Base-by-base conservation (phyloP, 345 rosid genomes). In the Limnanthes douglasii region DNA sequence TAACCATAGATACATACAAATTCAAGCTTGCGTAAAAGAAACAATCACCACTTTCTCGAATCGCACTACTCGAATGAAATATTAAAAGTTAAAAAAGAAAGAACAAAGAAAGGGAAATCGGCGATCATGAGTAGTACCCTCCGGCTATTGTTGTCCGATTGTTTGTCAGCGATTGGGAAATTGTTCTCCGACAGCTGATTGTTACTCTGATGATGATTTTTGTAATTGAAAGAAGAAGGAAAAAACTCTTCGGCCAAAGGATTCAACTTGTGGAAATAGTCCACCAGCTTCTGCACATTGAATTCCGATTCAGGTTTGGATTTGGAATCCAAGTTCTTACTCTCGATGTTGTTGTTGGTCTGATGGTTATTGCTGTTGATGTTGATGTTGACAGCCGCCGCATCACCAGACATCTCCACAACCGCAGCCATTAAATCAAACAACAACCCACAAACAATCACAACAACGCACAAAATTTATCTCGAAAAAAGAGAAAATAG, bases 161-260 rank as follows among this genome's bases (percentile, higher is more conserved):
- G 43, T 50, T 62, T 56, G 31, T 41, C 14, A 15, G 51, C 8
- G 21, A 41, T 38, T 3, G 52, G 18, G 43, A 72, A 66, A 42
- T 57, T 59, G 19, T 50, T 46, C 46, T 32, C 36, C 16, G 62
- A 36, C n/a, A 65, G 47, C 3, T 62, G 54, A 39, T 42, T 25
- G 15, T 56, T 57, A 3, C 8, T 53, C 15, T 36, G 35, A 18
- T 56, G 47, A 30, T 44, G 48, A 40, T 54, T 55, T 45, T 55
- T 51, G 0, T 59, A 39, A 8, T 49, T 51, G 44, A 53, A 54
- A 39, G 65, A 60, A 18, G 88, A 77, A 42, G 94, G 94, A 40
- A 83, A 41, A 49, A 83, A 83, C 50, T 83, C 94, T 47, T 83
- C 74, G 1, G 94, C 94, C 56, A 48, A 50, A 59, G 94, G 94